phyloP scores from a whole-genome alignment of 306 rosid genomes.

The Fragaria ananassa region DNA sequence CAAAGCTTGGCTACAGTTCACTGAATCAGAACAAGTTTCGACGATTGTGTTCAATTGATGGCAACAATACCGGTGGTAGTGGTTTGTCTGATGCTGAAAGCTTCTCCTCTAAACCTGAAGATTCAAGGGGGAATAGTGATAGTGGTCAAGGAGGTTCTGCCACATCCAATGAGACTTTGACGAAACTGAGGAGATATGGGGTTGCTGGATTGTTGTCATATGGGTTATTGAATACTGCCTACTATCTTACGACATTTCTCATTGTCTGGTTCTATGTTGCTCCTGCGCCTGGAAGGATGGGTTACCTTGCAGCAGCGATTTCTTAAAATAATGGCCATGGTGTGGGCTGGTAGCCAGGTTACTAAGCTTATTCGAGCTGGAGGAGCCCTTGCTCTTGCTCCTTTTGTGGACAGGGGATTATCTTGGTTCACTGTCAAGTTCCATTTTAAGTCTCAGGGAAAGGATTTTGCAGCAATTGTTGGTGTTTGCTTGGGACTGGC shows the following conservation, averaged over 20 bases:
- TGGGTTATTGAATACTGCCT: conserved; percentile 78
- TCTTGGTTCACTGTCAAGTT: conserved; percentile 74
- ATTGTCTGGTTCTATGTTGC: conserved; percentile 63
- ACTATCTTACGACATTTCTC: conserved; percentile 77
- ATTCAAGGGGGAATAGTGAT: conserved; percentile 42
- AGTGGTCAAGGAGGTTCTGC: conserved; percentile 29
- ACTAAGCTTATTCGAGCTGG: conserved; percentile 85
- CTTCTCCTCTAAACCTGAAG: conserved; percentile 31
- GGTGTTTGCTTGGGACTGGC: conserved; percentile 72
- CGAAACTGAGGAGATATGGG: conserved; percentile 71
- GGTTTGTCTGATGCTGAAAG: conserved; percentile 36
- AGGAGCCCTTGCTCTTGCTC: conserved; percentile 88
- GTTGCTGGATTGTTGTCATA: conserved; percentile 77
- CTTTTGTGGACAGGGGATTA: conserved; percentile 71
- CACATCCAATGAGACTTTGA: conserved; percentile 41
- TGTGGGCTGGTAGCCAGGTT: conserved; percentile 97
- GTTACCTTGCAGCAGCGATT: conserved; percentile 87
- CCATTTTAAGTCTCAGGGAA: conserved; percentile 75
- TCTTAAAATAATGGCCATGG: conserved; percentile 89
- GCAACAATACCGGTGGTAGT: conserved; percentile 25
- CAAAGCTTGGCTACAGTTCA: conserved; percentile 8
- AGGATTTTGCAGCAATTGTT: conserved; percentile 73
- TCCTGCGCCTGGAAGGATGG: conserved; percentile 83
- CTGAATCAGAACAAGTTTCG: conserved; percentile 24
- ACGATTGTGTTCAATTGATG: conserved; percentile 29